Conservation (phyloP, 176 grass and related monocot genomes). For the Carex myosuroides region DNA sequence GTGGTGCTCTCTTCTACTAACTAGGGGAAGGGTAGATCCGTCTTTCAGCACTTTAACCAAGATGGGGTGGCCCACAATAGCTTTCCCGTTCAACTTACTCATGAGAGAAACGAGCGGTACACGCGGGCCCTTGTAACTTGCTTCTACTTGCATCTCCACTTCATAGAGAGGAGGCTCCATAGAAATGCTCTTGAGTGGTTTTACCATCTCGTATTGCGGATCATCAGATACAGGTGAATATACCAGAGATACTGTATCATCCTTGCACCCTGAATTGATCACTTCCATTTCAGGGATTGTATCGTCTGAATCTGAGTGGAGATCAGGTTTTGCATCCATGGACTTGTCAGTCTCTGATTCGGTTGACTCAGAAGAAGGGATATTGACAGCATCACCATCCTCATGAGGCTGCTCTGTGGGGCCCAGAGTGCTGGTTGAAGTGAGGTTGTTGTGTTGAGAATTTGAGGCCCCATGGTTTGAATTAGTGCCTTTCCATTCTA, state of each 20-base stretch:
- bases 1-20: constrained; percentile 29
- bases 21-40: constrained; percentile 21
- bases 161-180: constrained; percentile 51
- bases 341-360: constrained; percentile 1
- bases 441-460: neutral
- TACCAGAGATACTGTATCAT: neutral
- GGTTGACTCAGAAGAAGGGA: neutral
- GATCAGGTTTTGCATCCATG: neutral
- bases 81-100: constrained; percentile 88
- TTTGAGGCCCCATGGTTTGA: constrained; percentile 28
- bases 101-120: constrained; percentile 85
- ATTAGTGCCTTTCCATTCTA: constrained; percentile 29
- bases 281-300: constrained; percentile 11
- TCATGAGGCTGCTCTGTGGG: neutral
- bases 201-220: constrained; percentile 29
- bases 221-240: constrained; percentile 25
- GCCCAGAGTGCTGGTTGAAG: neutral
- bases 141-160: constrained; percentile 69
- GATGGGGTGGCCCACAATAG: constrained; percentile 70
- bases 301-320: constrained; percentile 11
- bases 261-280: neutral
- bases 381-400: neutral
- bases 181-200: constrained; percentile 44
- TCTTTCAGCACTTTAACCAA: constrained; percentile 60
- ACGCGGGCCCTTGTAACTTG: constrained; percentile 55